Evolutionary conservation across 176 grass and related monocot genomes (phyloP), one percentile per base, ranked within the genome.

Genomic region (Oryza officinalis): DNA sequence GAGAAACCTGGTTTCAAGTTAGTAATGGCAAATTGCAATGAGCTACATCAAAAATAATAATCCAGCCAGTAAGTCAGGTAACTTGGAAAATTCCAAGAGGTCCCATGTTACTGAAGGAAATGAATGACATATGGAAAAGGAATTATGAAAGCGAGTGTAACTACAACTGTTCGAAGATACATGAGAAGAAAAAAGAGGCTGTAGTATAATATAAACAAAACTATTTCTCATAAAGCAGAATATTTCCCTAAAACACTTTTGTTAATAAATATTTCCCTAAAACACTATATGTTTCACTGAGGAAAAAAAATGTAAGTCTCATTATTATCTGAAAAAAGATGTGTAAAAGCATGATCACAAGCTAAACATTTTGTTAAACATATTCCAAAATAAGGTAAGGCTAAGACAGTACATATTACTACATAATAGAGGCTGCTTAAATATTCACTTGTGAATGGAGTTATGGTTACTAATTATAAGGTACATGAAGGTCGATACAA

Each of bases 181-280:
- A 44, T 57, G 15, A 76, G 25, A 76, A 76, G 75, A 9, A 81
- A 85, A 35, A 65, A 9, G 57, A 35, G 66, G 65, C 17, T 46
- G 50, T 31, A 76, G 15, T 26, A 73, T 33, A 83, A 57, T 26
- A 71, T 40, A 83, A 74, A 41, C 57, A 27, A 54, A 59, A 46
- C 13, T 76, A 40, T 59, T 78, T 63, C 45, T 82, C 65, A 54
- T 23, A 82, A n/a, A 81, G 35, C 8, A 86, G 22, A 78, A 77
- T 12, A 76, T 81, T 22, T 61, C 17, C 44, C 65, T 57, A 57
- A 15, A 85, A 57, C 78, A 81, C 77, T 72, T 81, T 7, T 37
- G 35, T 37, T 37, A 37, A 1, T 37, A 15, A 78, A 77, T 11
- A 76, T 81, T 27, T 61, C 9, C 44, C 66, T 59, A 57, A 12